These are phyloP conservation scores for Sporothrix pallida DNA, from an alignment of 2,329 filamentous ascomycete genomes.

Conservation along the genomic window DNA sequence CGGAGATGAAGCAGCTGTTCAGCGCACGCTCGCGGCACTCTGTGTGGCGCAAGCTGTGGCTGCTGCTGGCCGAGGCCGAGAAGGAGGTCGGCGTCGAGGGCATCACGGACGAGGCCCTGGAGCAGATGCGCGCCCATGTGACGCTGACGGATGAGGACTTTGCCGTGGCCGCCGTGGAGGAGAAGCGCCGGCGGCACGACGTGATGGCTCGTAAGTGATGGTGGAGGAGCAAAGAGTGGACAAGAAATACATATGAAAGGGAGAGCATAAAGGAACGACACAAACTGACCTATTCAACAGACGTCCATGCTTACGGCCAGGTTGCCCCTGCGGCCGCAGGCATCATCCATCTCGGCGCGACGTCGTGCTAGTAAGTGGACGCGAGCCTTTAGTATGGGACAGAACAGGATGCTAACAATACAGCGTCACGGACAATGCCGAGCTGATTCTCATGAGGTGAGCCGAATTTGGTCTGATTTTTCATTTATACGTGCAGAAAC, in stretches of 20 bases:
- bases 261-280: not conserved
- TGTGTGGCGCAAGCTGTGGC: slow-evolving; percentile 86
- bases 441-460: slow-evolving; percentile 71
- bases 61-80: slow-evolving; percentile 81
- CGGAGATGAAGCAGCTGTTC: slow-evolving; percentile 81
- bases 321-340: slow-evolving; percentile 78
- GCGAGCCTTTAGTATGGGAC: too few relatives aligned
- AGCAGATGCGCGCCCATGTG: slow-evolving; percentile 73
- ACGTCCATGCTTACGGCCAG: slow-evolving; percentile 76
- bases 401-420: slow-evolving; percentile 7
- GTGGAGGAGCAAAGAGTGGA: too few relatives aligned
- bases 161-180: slow-evolving; percentile 74
- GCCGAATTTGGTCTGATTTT: not conserved
- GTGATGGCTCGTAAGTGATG: slow-evolving; percentile 25
- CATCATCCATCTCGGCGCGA: slow-evolving; percentile 79
- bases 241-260: too few relatives aligned
- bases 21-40: slow-evolving; percentile 74
- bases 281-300: slow-evolving; percentile 44
- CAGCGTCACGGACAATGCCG: slow-evolving; percentile 65
- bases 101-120: slow-evolving; percentile 75
- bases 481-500: not conserved
- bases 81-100: slow-evolving; percentile 75
- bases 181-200: slow-evolving; percentile 71
- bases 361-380: slow-evolving; percentile 50
- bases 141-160: slow-evolving; percentile 63